Percentiles rank a stretch among this genome's conserved stretches.
Conservation (phyloP, 2,329 filamentous ascomycete species). For the Epicoccum nigrum region DNA sequence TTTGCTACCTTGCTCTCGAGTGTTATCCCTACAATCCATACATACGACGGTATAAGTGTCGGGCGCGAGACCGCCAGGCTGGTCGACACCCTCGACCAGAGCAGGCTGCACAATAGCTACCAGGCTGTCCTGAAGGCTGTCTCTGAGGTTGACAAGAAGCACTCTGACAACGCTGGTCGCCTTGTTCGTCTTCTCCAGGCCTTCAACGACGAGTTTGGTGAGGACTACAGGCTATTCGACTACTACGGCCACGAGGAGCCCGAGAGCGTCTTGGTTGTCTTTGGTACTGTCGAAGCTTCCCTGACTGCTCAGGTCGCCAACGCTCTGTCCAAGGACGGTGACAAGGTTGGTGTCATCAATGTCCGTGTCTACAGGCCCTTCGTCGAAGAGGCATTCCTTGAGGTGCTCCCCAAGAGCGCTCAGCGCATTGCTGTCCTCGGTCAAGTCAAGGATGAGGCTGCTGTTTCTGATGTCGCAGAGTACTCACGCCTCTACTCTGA, state of each 20-base stretch:
- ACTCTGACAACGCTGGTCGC: constrained; percentile 73
- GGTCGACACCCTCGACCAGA: constrained; percentile 78
- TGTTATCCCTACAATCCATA: constrained; percentile 81
- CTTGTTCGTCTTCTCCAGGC: constrained; percentile 71
- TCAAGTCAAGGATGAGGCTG: constrained; percentile 77
- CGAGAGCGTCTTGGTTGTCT: constrained; percentile 85
- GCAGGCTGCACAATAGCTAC: constrained; percentile 72
- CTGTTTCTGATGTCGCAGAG: constrained; percentile 74
- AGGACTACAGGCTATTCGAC: constrained; percentile 90
- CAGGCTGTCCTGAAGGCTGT: constrained; percentile 67
- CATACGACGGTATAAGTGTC: constrained; percentile 85
- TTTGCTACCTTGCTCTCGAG: constrained; percentile 81
- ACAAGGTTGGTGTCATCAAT: constrained; percentile 84
- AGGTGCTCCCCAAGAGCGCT: constrained; percentile 75
- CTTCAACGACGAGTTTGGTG: constrained; percentile 91
- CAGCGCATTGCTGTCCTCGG: constrained; percentile 84
- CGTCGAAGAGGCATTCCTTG: constrained; percentile 90
- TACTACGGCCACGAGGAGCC: constrained; percentile 84
- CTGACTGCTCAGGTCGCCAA: constrained; percentile 80
- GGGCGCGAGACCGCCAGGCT: constrained; percentile 82
- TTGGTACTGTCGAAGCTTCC: constrained; percentile 89
- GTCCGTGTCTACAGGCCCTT: constrained; percentile 96
- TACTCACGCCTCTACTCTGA: constrained; percentile 93
- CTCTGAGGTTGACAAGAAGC: constrained; percentile 69
- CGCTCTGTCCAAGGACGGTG: constrained; percentile 72